Evolutionary conservation across 306 rosid species (phyloP).

Genomic region (Cucurbita argyrosperma): DNA sequence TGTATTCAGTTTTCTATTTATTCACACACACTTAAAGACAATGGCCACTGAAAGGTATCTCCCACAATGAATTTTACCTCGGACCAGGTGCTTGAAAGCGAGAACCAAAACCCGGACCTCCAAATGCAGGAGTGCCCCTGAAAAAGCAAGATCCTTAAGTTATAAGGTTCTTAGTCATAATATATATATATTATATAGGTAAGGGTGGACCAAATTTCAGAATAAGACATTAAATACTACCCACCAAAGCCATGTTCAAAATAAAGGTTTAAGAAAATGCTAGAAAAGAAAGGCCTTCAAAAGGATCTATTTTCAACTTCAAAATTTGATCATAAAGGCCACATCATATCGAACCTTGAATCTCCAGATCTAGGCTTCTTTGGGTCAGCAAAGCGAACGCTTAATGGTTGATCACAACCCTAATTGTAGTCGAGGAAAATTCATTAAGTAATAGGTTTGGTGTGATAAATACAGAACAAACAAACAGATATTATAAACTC

Average conservation of each 20-base stretch:
- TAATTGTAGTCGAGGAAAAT: slow-evolving; percentile 17
- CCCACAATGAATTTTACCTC: slow-evolving; percentile 28
- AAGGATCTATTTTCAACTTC: neutral
- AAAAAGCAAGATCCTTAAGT: neutral
- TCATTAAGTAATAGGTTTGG: neutral
- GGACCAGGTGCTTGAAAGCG: slow-evolving; percentile 56
- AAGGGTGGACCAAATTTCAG: neutral
- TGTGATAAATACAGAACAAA: neutral
- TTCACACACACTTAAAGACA: neutral
- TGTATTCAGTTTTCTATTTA: neutral
- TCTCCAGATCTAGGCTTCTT: slow-evolving; percentile 93
- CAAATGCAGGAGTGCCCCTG: slow-evolving; percentile 47
- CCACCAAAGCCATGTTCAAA: neutral
- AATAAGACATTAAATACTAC: neutral
- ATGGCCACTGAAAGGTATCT: neutral
- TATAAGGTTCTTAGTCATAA: neutral
- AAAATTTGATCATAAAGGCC: neutral
- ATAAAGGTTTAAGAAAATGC: neutral
- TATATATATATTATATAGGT: too few species aligned
- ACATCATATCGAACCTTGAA: slow-evolving; percentile 43
- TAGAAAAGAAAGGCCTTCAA: neutral
- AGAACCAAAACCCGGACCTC: slow-evolving; percentile 69
- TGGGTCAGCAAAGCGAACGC: slow-evolving; percentile 98
- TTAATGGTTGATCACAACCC: slow-evolving; percentile 92
- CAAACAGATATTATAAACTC: neutral